These are phyloP conservation scores for Fusarium aywerte DNA, from an alignment of 2,329 filamentous ascomycete species.

Conservation along the genomic window DNA sequence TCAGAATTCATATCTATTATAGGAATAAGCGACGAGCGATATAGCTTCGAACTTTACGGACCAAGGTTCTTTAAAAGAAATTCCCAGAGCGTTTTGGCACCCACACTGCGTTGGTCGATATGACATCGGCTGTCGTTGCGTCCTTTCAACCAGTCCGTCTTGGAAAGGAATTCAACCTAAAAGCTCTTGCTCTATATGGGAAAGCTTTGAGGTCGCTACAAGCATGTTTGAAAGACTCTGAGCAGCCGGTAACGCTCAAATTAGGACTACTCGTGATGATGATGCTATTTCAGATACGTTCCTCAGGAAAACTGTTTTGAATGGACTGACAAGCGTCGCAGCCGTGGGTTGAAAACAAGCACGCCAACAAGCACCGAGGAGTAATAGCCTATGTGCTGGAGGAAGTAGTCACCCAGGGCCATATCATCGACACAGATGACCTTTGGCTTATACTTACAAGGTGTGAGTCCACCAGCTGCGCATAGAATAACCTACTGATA, in stretches of 20 bases:
- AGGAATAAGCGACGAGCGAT: slow-evolving; percentile 17
- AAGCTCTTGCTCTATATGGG: not conserved
- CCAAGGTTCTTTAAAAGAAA: slow-evolving; percentile 8
- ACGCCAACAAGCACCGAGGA: slow-evolving; percentile 12
- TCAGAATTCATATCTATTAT: slow-evolving; percentile 14
- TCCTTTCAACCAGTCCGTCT: slow-evolving; percentile 10
- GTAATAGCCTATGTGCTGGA: slow-evolving; percentile 6
- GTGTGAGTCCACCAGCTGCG: not conserved
- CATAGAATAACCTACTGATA: not conserved
- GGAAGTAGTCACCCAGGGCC: slow-evolving; percentile 4
- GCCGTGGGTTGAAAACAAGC: slow-evolving; percentile 29
- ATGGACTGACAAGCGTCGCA: not conserved
- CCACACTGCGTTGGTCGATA: slow-evolving; percentile 6
- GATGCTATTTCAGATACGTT: slow-evolving; percentile 21
- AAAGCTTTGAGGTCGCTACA: slow-evolving; percentile 14
- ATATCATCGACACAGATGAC: not conserved
- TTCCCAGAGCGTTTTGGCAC: slow-evolving; percentile 18
- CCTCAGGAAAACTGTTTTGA: accelerated
- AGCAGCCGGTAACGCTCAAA: slow-evolving; percentile 6
- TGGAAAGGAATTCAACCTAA: not conserved
- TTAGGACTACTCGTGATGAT: slow-evolving; percentile 21
- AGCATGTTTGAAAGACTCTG: not conserved
- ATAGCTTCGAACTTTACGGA: slow-evolving; percentile 10
- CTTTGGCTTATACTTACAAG: slow-evolving; percentile 18
- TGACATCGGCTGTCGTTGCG: slow-evolving; percentile 6